A percentile compares a stretch with the other conserved stretches of the same genome.
Evolutionary conservation across 2,329 filamentous ascomycete genomes (phyloP).

Genomic region (Elsinoe australis): DNA sequence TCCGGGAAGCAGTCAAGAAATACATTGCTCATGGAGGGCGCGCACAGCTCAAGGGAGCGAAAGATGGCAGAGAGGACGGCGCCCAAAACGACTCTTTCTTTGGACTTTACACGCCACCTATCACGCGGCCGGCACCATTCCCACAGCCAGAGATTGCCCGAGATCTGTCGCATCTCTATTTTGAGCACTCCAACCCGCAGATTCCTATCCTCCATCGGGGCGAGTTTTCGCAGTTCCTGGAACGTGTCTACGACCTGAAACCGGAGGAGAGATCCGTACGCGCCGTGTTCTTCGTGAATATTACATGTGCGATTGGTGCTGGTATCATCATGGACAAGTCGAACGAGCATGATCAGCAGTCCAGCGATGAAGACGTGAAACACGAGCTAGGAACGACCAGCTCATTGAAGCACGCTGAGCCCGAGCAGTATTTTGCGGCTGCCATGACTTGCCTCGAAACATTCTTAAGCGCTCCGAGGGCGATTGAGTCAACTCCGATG

Average conservation of each 20-base stretch:
- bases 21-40: conserved; percentile 51
- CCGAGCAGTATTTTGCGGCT: conserved; percentile 92
- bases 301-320: conserved; percentile 92
- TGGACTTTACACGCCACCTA: conserved; percentile 84
- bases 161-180: conserved; percentile 73
- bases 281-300: conserved; percentile 91
- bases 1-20: conserved; percentile 86
- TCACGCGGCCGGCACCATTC: conserved; percentile 76
- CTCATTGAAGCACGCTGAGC: conserved; percentile 48
- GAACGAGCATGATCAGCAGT: conserved; percentile 22
- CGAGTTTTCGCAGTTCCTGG: conserved; percentile 84
- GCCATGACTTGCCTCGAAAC: conserved; percentile 86
- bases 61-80: conserved; percentile 44
- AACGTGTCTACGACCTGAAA: conserved; percentile 66
- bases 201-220: conserved; percentile 84
- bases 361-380: conserved; percentile 13
- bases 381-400: conserved; percentile 5
- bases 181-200: conserved; percentile 93
- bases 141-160: conserved; percentile 67
- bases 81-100: conserved; percentile 96
- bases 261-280: conserved; percentile 61
- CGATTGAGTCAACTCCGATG: conserved; percentile 65
- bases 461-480: conserved; percentile 62
- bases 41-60: conserved; percentile 52
- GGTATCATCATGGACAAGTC: conserved; percentile 71